Base-by-base conservation (phyloP, 192 early-diverging fungal species). In the Podila verticillata region DNA sequence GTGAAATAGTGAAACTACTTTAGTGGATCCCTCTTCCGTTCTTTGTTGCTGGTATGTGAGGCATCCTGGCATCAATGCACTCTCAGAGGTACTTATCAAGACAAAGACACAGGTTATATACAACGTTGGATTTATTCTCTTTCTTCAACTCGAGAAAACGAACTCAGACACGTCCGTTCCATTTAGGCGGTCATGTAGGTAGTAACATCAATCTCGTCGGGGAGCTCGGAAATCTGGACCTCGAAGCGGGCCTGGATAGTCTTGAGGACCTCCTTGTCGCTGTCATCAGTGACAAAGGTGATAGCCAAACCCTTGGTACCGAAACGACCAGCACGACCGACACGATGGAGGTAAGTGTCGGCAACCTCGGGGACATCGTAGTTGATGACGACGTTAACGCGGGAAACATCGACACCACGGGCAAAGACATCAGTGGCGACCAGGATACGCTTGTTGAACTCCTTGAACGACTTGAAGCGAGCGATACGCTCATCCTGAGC, bases 371-470 rank as follows among this genome's bases (percentile, higher is more conserved):
- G 95, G 82, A 99, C 97, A 72, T 99, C 97, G 57, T 99, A 99
- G 92, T 99, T 99, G 90, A 99, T 92, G 63, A 99, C 97, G 82
- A 99, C 96, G 85, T 99, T 99, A 57, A 99, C 97, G 74, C 97
- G 95, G 74, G 98, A 96, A 30, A 99, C 94, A 83, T 99, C 97
- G 63, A 99, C 96, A 87, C 97, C 97, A 87, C 97, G 96, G 15
- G 96, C 96, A 86, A 99, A 96, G 66, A 99, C 91, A 75, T 99
- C 97, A 20, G 97, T 99, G 30, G 97, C 96, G 7, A 99, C 96
- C 90, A 99, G 93, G 69, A 99, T 96, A 71, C 97, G 93, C 83
- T 92, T 93, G 65, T 89, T 85, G 81, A 97, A 97, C 78, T 95
- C 91, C 91, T 99, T 99, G 92, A 99, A 99, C 61, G 89, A 87